Conservation (phyloP, 306 rosid genomes). For the Cucurbita moschata region DNA sequence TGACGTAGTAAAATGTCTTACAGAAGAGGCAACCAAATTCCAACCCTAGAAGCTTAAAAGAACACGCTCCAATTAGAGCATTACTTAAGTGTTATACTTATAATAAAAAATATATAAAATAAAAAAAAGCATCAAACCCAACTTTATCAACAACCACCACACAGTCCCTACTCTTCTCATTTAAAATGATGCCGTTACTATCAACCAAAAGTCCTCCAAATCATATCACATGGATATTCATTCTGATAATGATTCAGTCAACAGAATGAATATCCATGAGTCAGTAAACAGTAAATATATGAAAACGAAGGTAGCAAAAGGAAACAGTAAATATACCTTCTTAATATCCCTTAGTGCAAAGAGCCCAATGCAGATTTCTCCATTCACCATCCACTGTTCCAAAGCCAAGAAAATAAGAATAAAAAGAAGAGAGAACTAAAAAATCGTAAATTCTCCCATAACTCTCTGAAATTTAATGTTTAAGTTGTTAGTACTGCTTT, state of each 20-base stretch:
- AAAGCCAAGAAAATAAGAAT: slow-evolving; percentile 9
- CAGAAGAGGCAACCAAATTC: neutral
- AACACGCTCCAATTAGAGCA: neutral
- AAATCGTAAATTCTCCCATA: neutral
- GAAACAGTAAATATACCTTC: slow-evolving; percentile 45
- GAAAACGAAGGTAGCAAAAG: neutral
- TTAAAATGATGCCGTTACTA: neutral
- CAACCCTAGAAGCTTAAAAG: neutral
- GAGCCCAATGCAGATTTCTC: slow-evolving; percentile 96
- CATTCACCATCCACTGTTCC: slow-evolving; percentile 98
- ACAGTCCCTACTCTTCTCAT: neutral
- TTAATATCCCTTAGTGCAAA: slow-evolving; percentile 79
- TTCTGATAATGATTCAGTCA: neutral
- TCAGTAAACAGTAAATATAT: no score
- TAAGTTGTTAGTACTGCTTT: neutral
- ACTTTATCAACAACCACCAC: neutral
- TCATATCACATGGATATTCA: neutral
- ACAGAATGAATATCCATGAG: no score
- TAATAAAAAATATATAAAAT: neutral
- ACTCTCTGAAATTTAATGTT: neutral
- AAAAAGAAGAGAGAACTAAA: neutral
- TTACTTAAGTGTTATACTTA: neutral
- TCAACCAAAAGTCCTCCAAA: neutral
- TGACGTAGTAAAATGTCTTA: neutral
- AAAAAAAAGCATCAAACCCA: neutral